Percentiles rank a stretch among this genome's conserved stretches.
These are phyloP conservation scores for Paraphoma chrysanthemicola DNA, from an alignment of 2,329 filamentous ascomycete genomes.

Conservation along the genomic window DNA sequence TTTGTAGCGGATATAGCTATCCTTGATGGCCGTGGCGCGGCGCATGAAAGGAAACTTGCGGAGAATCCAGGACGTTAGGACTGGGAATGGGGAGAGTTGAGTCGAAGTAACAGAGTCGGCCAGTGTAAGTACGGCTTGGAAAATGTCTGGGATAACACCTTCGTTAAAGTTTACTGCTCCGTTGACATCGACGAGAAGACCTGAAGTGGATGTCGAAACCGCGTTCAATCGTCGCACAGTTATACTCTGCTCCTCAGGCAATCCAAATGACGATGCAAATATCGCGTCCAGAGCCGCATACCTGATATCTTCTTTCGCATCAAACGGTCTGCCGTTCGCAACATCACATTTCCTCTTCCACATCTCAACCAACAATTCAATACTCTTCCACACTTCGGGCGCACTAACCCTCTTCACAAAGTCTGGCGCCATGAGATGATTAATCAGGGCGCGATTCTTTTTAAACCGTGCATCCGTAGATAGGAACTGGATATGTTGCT, in stretches of 20 bases:
- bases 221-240: background rate
- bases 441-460: slow-evolving; percentile 42
- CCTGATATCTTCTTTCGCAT: slow-evolving; percentile 36
- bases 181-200: background rate
- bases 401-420: slow-evolving; percentile 42
- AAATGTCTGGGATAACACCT: slow-evolving; percentile 1
- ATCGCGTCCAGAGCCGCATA: slow-evolving; percentile 11
- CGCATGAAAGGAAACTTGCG: slow-evolving; percentile 9
- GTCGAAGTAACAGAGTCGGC: slow-evolving; percentile 9
- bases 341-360: slow-evolving; percentile 40
- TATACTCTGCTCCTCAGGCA: background rate
- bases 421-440: slow-evolving; percentile 46
- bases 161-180: slow-evolving; percentile 1
- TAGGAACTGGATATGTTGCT: slow-evolving; percentile 40
- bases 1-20: slow-evolving; percentile 3
- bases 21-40: slow-evolving; percentile 4
- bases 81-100: slow-evolving; percentile 4
- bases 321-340: slow-evolving; percentile 40
- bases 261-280: slow-evolving; percentile 7
- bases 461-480: slow-evolving; percentile 42
- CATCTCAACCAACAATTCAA: slow-evolving; percentile 20
- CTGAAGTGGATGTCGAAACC: background rate
- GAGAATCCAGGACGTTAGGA: slow-evolving; percentile 7
- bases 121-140: slow-evolving; percentile 4
- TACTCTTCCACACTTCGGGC: slow-evolving; percentile 5